These are phyloP conservation scores for Brasilioporus rufonigricans DNA, from an alignment of 768 basidiomycete genomes.

Conservation along the genomic window DNA sequence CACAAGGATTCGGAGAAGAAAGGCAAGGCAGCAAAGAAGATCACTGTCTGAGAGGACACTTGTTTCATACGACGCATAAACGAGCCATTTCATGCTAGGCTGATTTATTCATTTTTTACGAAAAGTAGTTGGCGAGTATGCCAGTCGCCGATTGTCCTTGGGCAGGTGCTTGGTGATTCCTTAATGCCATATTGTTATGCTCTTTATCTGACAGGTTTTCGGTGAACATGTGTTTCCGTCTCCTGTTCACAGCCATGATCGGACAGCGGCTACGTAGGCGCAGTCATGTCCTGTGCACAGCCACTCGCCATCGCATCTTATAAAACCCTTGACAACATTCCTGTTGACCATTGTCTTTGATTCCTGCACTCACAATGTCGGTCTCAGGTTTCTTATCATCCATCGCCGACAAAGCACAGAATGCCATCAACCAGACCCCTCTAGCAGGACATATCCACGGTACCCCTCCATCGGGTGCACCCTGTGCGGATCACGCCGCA, in stretches of 20 bases:
- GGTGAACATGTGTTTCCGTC: background rate
- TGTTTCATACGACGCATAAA: slow-evolving; percentile 17
- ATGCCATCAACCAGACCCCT: slow-evolving; percentile 60
- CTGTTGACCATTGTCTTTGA: background rate
- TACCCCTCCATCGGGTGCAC: slow-evolving; percentile 17
- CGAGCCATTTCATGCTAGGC: slow-evolving; percentile 15
- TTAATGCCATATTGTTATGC: slow-evolving; percentile 26
- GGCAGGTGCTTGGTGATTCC: slow-evolving; percentile 21
- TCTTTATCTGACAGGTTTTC: slow-evolving; percentile 7
- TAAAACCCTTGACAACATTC: slow-evolving; percentile 22
- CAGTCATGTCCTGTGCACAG: slow-evolving; percentile 15
- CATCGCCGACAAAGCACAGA: slow-evolving; percentile 76
- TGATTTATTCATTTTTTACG: slow-evolving; percentile 35
- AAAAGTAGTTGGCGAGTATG: slow-evolving; percentile 22
- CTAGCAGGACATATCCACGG: slow-evolving; percentile 54
- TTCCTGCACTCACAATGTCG: slow-evolving; percentile 42
- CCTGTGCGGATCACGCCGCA: slow-evolving; percentile 43
- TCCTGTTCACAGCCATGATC: background rate
- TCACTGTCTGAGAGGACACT: slow-evolving; percentile 49
- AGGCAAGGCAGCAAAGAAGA: slow-evolving; percentile 80
- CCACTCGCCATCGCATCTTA: slow-evolving; percentile 11
- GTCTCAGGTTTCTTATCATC: slow-evolving; percentile 62
- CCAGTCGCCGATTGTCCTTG: slow-evolving; percentile 17
- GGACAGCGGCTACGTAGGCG: slow-evolving; percentile 11
- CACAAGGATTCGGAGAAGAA: slow-evolving; percentile 97